Conservation (phyloP, 2,329 filamentous ascomycete species). For the Neonectria neomacrospora region DNA sequence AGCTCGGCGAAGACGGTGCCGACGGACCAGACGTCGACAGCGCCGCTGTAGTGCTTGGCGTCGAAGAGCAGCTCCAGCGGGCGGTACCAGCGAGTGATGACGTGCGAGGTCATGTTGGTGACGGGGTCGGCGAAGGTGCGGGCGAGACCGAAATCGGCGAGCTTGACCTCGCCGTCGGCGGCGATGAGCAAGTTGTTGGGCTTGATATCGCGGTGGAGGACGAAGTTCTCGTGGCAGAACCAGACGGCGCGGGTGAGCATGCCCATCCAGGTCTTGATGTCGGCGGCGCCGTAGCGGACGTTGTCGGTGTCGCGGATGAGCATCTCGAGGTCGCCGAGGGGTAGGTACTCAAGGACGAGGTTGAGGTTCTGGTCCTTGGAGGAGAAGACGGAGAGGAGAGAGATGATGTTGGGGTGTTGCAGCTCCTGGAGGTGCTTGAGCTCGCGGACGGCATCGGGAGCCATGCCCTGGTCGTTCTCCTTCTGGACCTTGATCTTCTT, state of each 20-base stretch:
- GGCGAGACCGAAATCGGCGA: conserved; percentile 97
- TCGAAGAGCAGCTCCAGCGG: conserved; percentile 94
- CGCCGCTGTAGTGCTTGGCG: conserved; percentile 87
- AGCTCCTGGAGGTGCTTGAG: conserved; percentile 96
- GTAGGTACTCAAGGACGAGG: conserved; percentile 92
- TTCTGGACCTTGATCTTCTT: conserved; percentile 92
- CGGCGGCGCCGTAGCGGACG: conserved; percentile 84
- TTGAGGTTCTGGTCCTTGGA: conserved; percentile 97
- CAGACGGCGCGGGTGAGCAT: conserved; percentile 94
- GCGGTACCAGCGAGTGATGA: conserved; percentile 97
- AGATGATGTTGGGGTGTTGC: conserved; percentile 94
- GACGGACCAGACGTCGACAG: conserved; percentile 94
- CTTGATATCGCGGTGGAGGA: conserved; percentile 98
- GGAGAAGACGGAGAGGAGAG: conserved; percentile 90
- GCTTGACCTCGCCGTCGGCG: conserved; percentile 90
- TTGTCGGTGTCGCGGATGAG: conserved; percentile 85
- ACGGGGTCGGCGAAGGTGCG: conserved; percentile 85
- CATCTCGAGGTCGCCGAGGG: conserved; percentile 93
- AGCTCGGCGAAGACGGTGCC: conserved; percentile 95
- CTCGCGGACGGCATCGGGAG: conserved; percentile 94
- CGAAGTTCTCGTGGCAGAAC: conserved; percentile 96
- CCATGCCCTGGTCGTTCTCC: conserved; percentile 90
- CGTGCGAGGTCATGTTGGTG: conserved; percentile 91
- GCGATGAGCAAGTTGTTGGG: conserved; percentile 97
- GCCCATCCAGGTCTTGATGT: conserved; percentile 98